These are phyloP conservation scores for Candida takata DNA, from an alignment of 805 yeast species.

Conservation along the genomic window DNA sequence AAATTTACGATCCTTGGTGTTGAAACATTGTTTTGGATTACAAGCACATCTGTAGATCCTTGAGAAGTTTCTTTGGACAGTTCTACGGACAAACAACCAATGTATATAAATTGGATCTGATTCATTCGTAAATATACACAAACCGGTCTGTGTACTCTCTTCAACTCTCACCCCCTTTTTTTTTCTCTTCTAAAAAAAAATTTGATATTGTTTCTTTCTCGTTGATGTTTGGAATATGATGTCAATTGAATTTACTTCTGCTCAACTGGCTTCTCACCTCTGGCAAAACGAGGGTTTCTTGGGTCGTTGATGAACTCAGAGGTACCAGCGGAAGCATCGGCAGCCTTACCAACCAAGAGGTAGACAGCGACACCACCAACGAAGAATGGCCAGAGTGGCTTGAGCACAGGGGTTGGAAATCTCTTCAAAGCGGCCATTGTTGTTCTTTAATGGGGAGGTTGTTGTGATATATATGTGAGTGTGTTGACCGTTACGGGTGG, in stretches of 20 bases:
- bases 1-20: no score
- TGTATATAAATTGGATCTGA: not conserved
- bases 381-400: constrained; percentile 85
- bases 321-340: constrained; percentile 61
- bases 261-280: constrained; percentile 44
- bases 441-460: not conserved
- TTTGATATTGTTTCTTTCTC: not conserved
- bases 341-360: constrained; percentile 63
- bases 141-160: not conserved
- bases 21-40: no score
- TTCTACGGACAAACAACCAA: no score
- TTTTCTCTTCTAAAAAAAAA: no score
- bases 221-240: no score
- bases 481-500: constrained; percentile 4
- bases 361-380: constrained; percentile 74
- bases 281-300: constrained; percentile 85
- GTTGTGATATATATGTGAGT: not conserved
- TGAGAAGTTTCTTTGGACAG: no score
- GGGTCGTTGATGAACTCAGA: constrained; percentile 88
- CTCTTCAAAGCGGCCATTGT: constrained; percentile 32
- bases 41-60: no score
- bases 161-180: no score
- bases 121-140: constrained; percentile 1
- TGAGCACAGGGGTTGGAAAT: constrained; percentile 40
- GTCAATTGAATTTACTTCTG: constrained; percentile 16